Evolutionary conservation across 1,284 basidiomycete genomes (phyloP).

Genomic region (Lignosus rhinocerotis): DNA sequence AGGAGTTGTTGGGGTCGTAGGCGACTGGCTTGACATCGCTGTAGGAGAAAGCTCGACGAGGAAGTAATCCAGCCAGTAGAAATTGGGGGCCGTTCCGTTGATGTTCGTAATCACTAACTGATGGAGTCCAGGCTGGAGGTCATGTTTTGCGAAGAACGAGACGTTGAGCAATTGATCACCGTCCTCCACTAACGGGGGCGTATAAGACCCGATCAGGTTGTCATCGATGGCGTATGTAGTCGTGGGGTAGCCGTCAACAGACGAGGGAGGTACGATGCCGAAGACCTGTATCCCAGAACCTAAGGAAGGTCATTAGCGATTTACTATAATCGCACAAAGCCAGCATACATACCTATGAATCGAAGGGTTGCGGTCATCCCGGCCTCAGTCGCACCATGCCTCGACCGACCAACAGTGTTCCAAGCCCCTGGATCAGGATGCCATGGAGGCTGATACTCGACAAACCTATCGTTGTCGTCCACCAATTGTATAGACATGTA

Average conservation of each 20-base stretch:
- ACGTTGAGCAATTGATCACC: not conserved
- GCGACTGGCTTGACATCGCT: too few relatives aligned
- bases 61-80: conserved; percentile 8
- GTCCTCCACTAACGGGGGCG: not conserved
- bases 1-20: too few relatives aligned
- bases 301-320: not conserved
- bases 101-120: not conserved
- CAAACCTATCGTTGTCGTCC: not conserved
- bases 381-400: not conserved
- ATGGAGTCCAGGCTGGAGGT: not conserved
- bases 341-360: not conserved
- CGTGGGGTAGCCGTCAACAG: not conserved
- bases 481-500: not conserved
- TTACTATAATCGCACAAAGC: not conserved
- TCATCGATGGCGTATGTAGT: not conserved
- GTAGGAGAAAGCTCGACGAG: not conserved
- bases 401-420: not conserved
- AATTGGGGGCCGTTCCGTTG: conserved; percentile 1
- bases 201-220: not conserved
- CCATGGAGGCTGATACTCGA: not conserved
- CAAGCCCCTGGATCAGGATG: not conserved
- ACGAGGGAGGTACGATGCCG: not conserved
- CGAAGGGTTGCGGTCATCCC: not conserved
- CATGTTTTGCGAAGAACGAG: not conserved
- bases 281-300: not conserved